phyloP scores from a whole-genome alignment of 106 monocot genomes.

The Dendrobium chrysotoxum region DNA sequence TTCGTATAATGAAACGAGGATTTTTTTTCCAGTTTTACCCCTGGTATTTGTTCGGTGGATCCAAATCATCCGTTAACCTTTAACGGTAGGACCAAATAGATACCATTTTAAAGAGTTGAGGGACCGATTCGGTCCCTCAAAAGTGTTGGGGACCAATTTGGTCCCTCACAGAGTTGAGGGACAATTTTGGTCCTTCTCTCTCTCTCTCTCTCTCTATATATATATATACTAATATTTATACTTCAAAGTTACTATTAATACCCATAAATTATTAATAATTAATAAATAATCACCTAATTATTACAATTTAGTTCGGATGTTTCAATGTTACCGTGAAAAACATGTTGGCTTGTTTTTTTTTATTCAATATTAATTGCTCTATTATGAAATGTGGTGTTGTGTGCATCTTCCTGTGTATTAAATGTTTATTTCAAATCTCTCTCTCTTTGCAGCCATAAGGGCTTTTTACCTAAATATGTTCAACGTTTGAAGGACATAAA shows the following conservation, averaged over 20 bases:
- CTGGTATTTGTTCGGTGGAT: too few species aligned
- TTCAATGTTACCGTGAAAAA: not conserved
- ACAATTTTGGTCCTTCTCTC: too few species aligned
- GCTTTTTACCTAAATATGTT: constrained; percentile 79
- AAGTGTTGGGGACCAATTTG: too few species aligned
- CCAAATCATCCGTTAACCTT: too few species aligned
- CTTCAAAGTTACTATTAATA: not conserved
- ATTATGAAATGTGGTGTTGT: constrained; percentile 1
- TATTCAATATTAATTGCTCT: not conserved
- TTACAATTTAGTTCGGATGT: not conserved
- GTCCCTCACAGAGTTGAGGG: too few species aligned
- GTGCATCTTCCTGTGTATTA: not conserved
- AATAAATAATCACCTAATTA: not conserved
- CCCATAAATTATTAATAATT: not conserved
- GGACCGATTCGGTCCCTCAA: too few species aligned
- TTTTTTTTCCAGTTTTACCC: too few species aligned
- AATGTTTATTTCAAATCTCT: not conserved
- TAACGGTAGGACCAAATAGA: too few species aligned
- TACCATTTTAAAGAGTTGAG: too few species aligned
- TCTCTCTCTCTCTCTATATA: too few species aligned
- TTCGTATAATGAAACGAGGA: too few species aligned
- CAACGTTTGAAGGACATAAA: constrained; percentile 76
- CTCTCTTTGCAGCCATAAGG: constrained; percentile 56
- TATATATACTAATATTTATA: not conserved
- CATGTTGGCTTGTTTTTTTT: not conserved